These are phyloP conservation scores for Pichia exigua DNA, from an alignment of 805 yeast species.

Conservation along the genomic window DNA sequence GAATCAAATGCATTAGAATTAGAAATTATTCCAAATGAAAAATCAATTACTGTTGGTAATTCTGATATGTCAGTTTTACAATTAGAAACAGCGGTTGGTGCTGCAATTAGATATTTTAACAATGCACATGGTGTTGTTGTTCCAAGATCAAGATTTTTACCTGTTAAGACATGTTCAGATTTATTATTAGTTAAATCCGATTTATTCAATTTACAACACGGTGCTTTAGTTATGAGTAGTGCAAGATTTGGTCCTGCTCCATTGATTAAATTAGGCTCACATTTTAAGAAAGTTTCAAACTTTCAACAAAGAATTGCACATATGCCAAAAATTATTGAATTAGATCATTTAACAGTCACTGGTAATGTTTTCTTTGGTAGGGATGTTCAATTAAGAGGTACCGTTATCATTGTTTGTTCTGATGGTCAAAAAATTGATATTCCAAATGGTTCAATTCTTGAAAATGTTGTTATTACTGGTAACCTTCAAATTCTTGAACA, in stretches of 20 bases:
- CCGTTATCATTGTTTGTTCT: constrained; percentile 94
- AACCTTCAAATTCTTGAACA: constrained; percentile 88
- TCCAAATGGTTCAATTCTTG: constrained; percentile 92
- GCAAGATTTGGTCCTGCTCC: constrained; percentile 89
- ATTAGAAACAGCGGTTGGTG: constrained; percentile 98
- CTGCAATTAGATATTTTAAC: constrained; percentile 92
- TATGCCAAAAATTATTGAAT: constrained; percentile 92
- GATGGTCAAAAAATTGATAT: constrained; percentile 96
- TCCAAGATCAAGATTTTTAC: constrained; percentile 95
- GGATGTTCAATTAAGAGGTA: constrained; percentile 87
- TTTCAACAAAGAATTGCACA: constrained; percentile 87
- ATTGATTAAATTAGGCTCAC: constrained; percentile 90
- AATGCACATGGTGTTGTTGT: constrained; percentile 97
- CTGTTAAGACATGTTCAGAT: constrained; percentile 96
- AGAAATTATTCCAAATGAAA: constrained; percentile 94
- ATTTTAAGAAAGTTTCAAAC: constrained; percentile 89
- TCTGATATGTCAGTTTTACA: constrained; percentile 81
- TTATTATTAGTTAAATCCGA: constrained; percentile 91
- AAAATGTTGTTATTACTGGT: constrained; percentile 96
- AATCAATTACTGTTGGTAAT: constrained; percentile 71
- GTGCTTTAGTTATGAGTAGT: constrained; percentile 78
- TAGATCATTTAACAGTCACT: constrained; percentile 94
- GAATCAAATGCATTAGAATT: constrained; percentile 74
- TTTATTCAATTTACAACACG: constrained; percentile 83
- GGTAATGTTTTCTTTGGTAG: constrained; percentile 93